These are phyloP conservation scores for Eucalyptus erythrocorys DNA, from an alignment of 345 rosid genomes.

Conservation along the genomic window DNA sequence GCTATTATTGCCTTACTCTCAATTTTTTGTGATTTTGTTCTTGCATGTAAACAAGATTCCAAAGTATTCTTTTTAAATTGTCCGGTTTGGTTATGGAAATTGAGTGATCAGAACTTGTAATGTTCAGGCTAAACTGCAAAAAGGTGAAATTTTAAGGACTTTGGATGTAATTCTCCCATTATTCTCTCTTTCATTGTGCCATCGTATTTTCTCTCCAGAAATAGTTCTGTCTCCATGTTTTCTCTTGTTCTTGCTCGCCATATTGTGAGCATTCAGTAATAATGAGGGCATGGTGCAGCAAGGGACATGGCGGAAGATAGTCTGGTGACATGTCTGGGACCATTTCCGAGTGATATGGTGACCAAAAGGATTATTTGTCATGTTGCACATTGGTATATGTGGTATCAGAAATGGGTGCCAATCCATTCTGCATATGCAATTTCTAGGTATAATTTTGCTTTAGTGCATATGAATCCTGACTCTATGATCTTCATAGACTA, in stretches of 20 bases:
- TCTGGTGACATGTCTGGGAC: not conserved
- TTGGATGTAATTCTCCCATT: not conserved
- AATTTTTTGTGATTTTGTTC: not conserved
- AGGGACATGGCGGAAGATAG: not conserved
- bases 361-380: not conserved
- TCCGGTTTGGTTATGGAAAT: not conserved
- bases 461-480: not conserved
- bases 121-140: not conserved
- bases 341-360: not conserved
- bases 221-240: not conserved
- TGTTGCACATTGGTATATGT: not conserved
- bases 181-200: slow-evolving; percentile 5
- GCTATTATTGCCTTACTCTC: not conserved
- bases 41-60: not conserved
- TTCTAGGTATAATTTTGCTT: not conserved
- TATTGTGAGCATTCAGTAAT: not conserved
- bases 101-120: not conserved
- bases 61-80: not conserved
- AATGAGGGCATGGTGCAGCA: not conserved
- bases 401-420: not conserved
- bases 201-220: not conserved
- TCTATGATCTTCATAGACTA: not conserved
- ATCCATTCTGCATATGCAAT: not conserved
- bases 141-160: not conserved
- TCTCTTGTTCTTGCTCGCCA: not conserved